phyloP scores from a whole-genome alignment of 2,329 filamentous ascomycete species.

The Monosporascus cannonballus region DNA sequence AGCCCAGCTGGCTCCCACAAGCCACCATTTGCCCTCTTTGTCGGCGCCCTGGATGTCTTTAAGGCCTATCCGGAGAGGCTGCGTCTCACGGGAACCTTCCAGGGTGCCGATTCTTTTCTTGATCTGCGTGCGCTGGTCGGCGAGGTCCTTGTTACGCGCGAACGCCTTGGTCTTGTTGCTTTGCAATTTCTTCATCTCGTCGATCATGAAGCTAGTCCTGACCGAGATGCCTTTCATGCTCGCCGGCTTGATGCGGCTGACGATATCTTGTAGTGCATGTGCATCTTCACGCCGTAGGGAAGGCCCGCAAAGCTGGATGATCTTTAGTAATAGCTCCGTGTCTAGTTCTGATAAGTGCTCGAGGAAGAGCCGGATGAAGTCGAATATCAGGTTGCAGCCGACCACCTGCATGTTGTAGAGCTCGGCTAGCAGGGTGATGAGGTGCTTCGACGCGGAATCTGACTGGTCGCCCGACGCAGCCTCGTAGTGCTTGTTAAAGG shows the following conservation, averaged over 20 bases:
- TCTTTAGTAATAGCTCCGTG: conserved; percentile 78
- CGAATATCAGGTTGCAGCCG: conserved; percentile 77
- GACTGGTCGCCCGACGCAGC: conserved; percentile 30
- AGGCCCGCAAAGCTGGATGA: conserved; percentile 76
- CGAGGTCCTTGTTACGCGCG: conserved; percentile 62
- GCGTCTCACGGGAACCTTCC: conserved; percentile 50
- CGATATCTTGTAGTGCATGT: conserved; percentile 80
- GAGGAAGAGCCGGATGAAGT: conserved; percentile 79
- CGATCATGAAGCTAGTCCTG: conserved; percentile 94
- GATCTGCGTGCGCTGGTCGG: conserved; percentile 82
- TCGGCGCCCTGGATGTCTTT: conserved; percentile 77
- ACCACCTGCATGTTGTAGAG: conserved; percentile 91
- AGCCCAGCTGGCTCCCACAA: conserved; percentile 89
- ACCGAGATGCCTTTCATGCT: conserved; percentile 70
- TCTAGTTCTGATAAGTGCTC: conserved; percentile 73
- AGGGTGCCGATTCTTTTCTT: conserved; percentile 80
- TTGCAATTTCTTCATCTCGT: conserved; percentile 89
- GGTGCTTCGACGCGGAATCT: conserved; percentile 37
- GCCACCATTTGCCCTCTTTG: conserved; percentile 95
- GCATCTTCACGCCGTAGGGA: conserved; percentile 86
- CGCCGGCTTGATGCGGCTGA: conserved; percentile 68
- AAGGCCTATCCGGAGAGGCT: conserved; percentile 75
- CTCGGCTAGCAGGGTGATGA: conserved; percentile 77
- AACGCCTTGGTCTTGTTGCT: conserved; percentile 85
- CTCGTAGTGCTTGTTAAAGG: conserved; percentile 63